These are phyloP conservation scores for Dryadomyces sulphureus DNA, from an alignment of 2,329 filamentous ascomycete species.

Conservation along the genomic window DNA sequence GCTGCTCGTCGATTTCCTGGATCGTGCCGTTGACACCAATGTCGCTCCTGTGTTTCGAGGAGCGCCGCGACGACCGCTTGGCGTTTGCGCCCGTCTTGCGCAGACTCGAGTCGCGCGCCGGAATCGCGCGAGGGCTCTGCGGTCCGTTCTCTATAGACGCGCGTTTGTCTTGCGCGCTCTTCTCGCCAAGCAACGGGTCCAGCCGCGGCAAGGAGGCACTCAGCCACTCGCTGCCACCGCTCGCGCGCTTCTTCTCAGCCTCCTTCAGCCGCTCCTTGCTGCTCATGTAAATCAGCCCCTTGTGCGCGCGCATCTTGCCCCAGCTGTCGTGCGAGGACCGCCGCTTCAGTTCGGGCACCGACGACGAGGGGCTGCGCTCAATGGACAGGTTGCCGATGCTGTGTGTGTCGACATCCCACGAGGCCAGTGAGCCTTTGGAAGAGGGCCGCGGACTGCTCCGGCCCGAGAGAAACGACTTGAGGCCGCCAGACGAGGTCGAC, in stretches of 20 bases:
- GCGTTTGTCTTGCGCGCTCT: slow-evolving; percentile 15
- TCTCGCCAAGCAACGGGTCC: slow-evolving; percentile 35
- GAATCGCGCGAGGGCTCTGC: slow-evolving; percentile 40
- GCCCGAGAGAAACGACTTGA: slow-evolving; percentile 44
- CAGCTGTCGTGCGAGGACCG: slow-evolving; percentile 47
- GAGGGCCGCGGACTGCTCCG: slow-evolving; percentile 39
- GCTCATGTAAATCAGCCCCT: slow-evolving; percentile 57
- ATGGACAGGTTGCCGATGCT: slow-evolving; percentile 52
- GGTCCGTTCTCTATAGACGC: slow-evolving; percentile 8
- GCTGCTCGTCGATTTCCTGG: slow-evolving; percentile 12
- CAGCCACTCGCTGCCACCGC: slow-evolving; percentile 22
- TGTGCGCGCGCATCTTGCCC: slow-evolving; percentile 42
- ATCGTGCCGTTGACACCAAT: slow-evolving; percentile 22
- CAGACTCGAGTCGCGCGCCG: slow-evolving; percentile 53
- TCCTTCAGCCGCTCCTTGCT: slow-evolving; percentile 54
- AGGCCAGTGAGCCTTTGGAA: slow-evolving; percentile 40
- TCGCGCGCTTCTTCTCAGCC: slow-evolving; percentile 42
- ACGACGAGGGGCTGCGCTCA: slow-evolving; percentile 35
- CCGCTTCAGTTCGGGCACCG: slow-evolving; percentile 32
- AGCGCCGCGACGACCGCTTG: slow-evolving; percentile 37
- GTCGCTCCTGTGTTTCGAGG: slow-evolving; percentile 32
- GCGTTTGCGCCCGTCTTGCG: slow-evolving; percentile 37
- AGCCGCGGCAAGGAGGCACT: slow-evolving; percentile 20
- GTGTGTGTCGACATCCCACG: slow-evolving; percentile 40
- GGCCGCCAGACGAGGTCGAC: slow-evolving; percentile 21